Evolutionary conservation across 1,139 yeast species (phyloP).

Genomic region (Wickerhamomyces sp.): DNA sequence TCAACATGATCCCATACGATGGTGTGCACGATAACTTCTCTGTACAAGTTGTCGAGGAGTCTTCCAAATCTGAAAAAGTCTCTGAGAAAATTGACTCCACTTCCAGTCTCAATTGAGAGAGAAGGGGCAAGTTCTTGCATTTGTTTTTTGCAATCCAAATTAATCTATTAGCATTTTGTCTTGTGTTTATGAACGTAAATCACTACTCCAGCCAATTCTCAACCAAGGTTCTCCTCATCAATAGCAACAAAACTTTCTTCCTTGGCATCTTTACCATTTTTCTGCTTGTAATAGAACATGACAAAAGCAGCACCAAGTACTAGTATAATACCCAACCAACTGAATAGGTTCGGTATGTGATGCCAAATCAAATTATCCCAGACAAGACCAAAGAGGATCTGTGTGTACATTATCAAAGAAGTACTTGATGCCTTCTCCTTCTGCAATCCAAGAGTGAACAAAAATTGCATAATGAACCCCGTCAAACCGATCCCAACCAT

Average conservation of each 20-base stretch:
- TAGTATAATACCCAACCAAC: constrained; percentile 58
- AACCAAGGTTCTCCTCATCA: neutral
- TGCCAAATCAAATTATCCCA: constrained; percentile 69
- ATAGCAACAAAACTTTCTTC: neutral
- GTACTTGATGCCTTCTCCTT: constrained; percentile 73
- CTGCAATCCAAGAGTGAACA: constrained; percentile 75
- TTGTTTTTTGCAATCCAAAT: too few species aligned
- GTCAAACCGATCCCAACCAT: constrained; percentile 56
- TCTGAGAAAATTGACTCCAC: neutral
- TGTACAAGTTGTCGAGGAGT: too few species aligned
- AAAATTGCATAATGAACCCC: constrained; percentile 75
- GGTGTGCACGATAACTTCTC: constrained; percentile 1
- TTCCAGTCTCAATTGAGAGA: too few species aligned
- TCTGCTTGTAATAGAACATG: constrained; percentile 46
- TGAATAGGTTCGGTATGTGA: constrained; percentile 61
- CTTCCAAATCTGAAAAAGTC: neutral
- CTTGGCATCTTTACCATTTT: neutral
- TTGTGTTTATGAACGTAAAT: too few species aligned
- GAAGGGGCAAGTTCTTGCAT: too few species aligned
- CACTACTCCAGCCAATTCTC: neutral
- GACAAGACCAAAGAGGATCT: constrained; percentile 66
- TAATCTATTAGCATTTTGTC: too few species aligned
- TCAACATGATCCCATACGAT: constrained; percentile 5
- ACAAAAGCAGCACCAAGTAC: constrained; percentile 55
- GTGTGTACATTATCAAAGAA: constrained; percentile 64